Evolutionary conservation across 2,329 filamentous ascomycete genomes (phyloP), one percentile per base, ranked within the genome.

Genomic region (Zymoseptoria passerinii): DNA sequence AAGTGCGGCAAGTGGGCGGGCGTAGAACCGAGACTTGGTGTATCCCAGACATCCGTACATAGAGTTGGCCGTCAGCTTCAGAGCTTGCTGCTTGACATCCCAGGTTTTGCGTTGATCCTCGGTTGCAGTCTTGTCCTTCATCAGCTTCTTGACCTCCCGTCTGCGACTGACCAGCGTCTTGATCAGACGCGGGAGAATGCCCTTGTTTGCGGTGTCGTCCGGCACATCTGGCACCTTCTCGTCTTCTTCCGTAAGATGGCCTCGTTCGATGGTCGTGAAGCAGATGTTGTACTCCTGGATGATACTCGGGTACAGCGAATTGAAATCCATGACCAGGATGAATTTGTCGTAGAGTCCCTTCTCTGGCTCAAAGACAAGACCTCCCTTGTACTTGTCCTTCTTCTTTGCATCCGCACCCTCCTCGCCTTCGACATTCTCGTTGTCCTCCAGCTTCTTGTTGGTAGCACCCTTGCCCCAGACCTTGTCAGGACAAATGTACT

Each of bases 261-360:
- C 80, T 66, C 94, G 82, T 61, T 97, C 89, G 6, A 99, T 91
- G 0, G 95, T 99, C 1, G 94, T 99, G 75, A 99, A 99, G 78
- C 95, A 99, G 67, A 99, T 99, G 75, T 99, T 99, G 78, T 86
- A 99, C 80, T 99, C 95, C 71, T 99, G 95, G 61, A 99, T 99
- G 70, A 99, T 97, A 71, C 90, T 96, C 29, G 94, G 94, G 69
- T 99, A 99, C 62, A 99, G 80, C 68, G 92, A 96, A 81, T 99
- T 99, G 80, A 99, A 99, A 79, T 99, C 94, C 95, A 99, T 99
- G 74, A 99, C 95, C 57, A 99, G 83, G 56, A 99, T 89, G 73
- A 95, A 96, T 76, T 95, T 95, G 81, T 99, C 94, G 71, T 99
- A 99, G 4, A 99, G 82, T 18, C 95, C 94, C 74, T 92, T 96